phyloP scores from a whole-genome alignment of 768 basidiomycete genomes.

The Gloeopeniophorella convolvens region DNA sequence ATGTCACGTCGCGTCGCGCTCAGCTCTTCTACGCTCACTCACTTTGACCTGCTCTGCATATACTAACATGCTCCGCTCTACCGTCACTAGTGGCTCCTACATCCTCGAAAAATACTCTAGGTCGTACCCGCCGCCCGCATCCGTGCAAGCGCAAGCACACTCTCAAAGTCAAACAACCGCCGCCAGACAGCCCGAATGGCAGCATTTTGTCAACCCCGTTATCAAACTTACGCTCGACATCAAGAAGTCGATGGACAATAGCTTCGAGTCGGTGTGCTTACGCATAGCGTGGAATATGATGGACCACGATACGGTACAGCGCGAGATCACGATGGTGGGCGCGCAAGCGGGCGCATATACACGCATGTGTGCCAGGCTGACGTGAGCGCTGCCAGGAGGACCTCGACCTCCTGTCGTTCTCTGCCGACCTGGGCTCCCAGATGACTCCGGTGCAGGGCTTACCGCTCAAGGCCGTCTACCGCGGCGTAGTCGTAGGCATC shows the following conservation, averaged over 20 bases:
- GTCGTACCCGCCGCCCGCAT: conserved; percentile 39
- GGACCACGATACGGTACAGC: conserved; percentile 34
- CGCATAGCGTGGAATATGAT: conserved; percentile 58
- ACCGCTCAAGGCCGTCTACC: conserved; percentile 77
- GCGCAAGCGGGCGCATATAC: conserved; percentile 7
- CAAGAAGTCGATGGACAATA: conserved; percentile 37
- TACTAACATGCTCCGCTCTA: conserved; percentile 39
- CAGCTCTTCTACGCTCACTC: background rate
- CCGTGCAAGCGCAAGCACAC: conserved; percentile 9
- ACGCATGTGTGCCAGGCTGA: conserved; percentile 2
- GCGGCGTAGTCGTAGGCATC: conserved; percentile 65
- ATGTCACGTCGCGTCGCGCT: background rate
- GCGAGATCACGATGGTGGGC: conserved; percentile 63
- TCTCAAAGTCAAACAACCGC: conserved; percentile 15
- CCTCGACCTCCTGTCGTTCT: conserved; percentile 65
- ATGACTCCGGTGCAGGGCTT: conserved; percentile 40
- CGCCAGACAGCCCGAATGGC: conserved; percentile 51
- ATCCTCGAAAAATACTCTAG: conserved; percentile 60
- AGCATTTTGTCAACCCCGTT: conserved; percentile 68
- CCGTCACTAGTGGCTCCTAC: conserved; percentile 53
- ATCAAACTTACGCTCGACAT: conserved; percentile 59
- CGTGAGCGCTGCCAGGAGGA: conserved; percentile 50
- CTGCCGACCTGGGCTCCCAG: conserved; percentile 31
- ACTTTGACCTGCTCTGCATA: background rate
- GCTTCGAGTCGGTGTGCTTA: conserved; percentile 57